Evolutionary conservation across 495 filamentous ascomycete genomes (phyloP), one percentile per base, ranked within the genome.

Genomic region (Parmelia sp.): DNA sequence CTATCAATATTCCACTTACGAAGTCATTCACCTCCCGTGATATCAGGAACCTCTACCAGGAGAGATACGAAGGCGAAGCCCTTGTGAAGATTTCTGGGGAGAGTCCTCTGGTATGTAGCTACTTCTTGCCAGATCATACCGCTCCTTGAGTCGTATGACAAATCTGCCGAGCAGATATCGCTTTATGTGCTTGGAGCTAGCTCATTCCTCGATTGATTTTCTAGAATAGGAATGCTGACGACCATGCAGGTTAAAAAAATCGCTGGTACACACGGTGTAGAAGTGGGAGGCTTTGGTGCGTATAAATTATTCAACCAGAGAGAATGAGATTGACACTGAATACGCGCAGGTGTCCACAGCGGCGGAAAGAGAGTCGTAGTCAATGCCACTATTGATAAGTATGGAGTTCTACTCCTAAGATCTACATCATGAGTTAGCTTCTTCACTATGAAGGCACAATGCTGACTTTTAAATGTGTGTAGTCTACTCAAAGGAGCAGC

Each of bases 331-430:
- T 53, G 49, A 53, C 78, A 57, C 1, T 12, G 0, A 23, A 23
- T 10, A 65, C 92, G 92, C 31, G 97, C 97, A 70, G 91, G 87
- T 49, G 92, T 97, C 49, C 89, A 96, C 78, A 89, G 85, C 64
- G 82, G 82, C 33, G 93, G 93, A 56, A 92, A 90, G 80, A 82
- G 94, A 40, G 94, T 93, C 0, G 94, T 98, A 58, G 85, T 98
- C 58, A 96, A 92, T 73, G 92, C 89, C 27, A 96, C 93, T n/a
- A 97, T 98, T 69, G 94, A 98, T 75, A 97, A 98, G 39, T 40
- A 40, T 15, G 39, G 39, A 40, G 9, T 11, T 77, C 78, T 97
- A 14, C 23, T 53, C 8, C 8, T 51, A 27, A 51, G 45, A 27
- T 10, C 15, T 11, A 10, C 3, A 11, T 25, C 14, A 40, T 40